phyloP scores from a whole-genome alignment of 371 early-diverging fungal genomes.

The Basidiobolus heterosporus region DNA sequence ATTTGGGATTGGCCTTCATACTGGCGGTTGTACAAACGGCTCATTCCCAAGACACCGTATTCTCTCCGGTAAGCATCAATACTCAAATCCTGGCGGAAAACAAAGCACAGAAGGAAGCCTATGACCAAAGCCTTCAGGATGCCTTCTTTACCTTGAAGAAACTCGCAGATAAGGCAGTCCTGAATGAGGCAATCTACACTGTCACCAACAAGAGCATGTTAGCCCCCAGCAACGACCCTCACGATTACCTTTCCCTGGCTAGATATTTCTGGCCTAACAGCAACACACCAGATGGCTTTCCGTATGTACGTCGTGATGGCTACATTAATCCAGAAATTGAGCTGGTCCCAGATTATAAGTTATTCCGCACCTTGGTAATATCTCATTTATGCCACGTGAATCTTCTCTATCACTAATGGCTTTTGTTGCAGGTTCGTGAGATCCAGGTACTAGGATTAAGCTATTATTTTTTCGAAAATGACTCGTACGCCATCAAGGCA shows the following conservation, averaged over 20 bases:
- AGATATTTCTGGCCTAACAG: conserved; percentile 29
- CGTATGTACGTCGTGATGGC: conserved; percentile 26
- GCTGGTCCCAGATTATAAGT: conserved; percentile 18
- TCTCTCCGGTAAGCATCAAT: no score
- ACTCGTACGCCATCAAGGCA: conserved; percentile 21
- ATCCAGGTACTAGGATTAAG: conserved; percentile 26
- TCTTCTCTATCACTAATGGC: no score
- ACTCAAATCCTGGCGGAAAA: no score
- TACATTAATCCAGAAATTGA: conserved; percentile 28
- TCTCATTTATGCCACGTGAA: no score
- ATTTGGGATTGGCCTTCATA: no score
- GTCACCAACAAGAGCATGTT: conserved; percentile 24
- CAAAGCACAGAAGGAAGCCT: no score
- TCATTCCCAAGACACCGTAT: no score
- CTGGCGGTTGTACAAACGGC: no score
- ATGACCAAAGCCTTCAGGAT: no score
- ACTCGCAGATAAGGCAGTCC: conserved; percentile 10
- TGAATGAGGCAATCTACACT: conserved; percentile 17
- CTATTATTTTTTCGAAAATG: conserved; percentile 27
- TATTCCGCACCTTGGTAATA: conserved; percentile 12
- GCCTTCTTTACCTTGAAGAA: background rate
- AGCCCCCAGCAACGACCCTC: conserved; percentile 22
- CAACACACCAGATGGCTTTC: conserved; percentile 16
- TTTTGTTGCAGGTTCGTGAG: conserved; percentile 12
- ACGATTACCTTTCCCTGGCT: conserved; percentile 34